phyloP scores from a whole-genome alignment of 257 asterid species.

The Nicotiana sylvestris region DNA sequence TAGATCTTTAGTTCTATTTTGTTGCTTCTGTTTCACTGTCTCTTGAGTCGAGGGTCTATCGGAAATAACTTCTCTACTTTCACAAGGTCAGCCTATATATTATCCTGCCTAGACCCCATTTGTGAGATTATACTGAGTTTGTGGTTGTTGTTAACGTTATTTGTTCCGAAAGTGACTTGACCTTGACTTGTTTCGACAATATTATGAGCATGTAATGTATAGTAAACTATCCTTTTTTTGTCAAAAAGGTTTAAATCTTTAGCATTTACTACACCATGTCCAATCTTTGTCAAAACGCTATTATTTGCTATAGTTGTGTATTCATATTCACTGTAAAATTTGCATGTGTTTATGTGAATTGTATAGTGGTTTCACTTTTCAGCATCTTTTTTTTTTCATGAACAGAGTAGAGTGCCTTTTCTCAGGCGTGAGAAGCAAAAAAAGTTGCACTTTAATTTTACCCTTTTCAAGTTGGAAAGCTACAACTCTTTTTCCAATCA shows the following conservation, averaged over 20 bases:
- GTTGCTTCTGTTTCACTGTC: too few relatives aligned
- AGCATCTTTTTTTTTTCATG: not conserved
- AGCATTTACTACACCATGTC: not conserved
- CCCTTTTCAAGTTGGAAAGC: not conserved
- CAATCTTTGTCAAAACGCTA: not conserved
- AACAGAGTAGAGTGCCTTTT: not conserved
- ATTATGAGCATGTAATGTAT: not conserved
- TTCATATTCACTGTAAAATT: not conserved
- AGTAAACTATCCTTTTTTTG: not conserved
- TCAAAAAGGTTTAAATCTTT: not conserved
- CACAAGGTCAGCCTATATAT: too few relatives aligned
- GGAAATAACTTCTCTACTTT: too few relatives aligned
- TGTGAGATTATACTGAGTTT: too few relatives aligned
- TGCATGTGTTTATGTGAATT: not conserved
- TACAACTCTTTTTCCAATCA: not conserved
- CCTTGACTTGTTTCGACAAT: not conserved
- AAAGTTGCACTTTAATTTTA: not conserved
- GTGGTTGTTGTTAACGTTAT: too few relatives aligned
- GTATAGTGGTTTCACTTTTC: not conserved
- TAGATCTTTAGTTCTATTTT: too few relatives aligned
- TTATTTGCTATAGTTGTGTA: not conserved
- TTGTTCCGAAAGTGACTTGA: not conserved
- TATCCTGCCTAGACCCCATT: too few relatives aligned
- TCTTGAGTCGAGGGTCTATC: too few relatives aligned
- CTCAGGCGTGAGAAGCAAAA: not conserved